Evolutionary conservation across 139 green algal species (phyloP), one percentile per base, ranked within the genome.

Genomic region (Chlorokybus atmophyticus): DNA sequence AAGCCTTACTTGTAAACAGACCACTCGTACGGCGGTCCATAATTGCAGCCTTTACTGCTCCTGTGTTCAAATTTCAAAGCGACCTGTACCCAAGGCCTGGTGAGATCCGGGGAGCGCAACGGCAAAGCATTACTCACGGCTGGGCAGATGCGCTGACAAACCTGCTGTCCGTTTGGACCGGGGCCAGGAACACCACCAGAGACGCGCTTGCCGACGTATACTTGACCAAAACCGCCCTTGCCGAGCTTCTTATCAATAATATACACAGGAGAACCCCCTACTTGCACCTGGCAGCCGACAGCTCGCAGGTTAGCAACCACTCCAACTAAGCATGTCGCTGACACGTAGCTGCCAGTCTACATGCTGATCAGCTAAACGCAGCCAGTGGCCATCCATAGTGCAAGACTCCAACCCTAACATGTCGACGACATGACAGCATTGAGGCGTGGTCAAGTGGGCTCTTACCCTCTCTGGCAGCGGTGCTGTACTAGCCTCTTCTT

Each of bases 1-100:
- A n/a, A n/a, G n/a, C n/a, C 78, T 63, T 54, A 93, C 83, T 79
- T 85, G 70, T 96, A 97, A 27, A 97, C 88, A 51, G 80, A 88
- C 88, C 91, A 97, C 82, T 98, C 91, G 60, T 95, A 97, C 0
- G 91, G 91, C 1, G 91, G 87, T 0, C 90, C 91, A 76, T 94
- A 97, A 62, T 92, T 94, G 71, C 91, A 98, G 27, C 90, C 91
- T 66, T 97, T 97, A 64, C 83, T 93, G 58, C 62, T 93, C 25
- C 86, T 60, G 66, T 97, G 91, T 77, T 98, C 90, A 66, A 96
- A 90, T 66, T 98, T 98, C 0, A 97, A 73, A 0, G 91, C 90
- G 7, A 96, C 78, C 78, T 94, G 75, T 54, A 53, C 57, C 61
- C 24, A 14, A 8, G 48, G 54, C n/a, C n/a, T n/a, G n/a, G n/a